These are phyloP conservation scores for Neoscytalidium dimidiatum DNA, from an alignment of 2,329 filamentous ascomycete species.

Conservation along the genomic window DNA sequence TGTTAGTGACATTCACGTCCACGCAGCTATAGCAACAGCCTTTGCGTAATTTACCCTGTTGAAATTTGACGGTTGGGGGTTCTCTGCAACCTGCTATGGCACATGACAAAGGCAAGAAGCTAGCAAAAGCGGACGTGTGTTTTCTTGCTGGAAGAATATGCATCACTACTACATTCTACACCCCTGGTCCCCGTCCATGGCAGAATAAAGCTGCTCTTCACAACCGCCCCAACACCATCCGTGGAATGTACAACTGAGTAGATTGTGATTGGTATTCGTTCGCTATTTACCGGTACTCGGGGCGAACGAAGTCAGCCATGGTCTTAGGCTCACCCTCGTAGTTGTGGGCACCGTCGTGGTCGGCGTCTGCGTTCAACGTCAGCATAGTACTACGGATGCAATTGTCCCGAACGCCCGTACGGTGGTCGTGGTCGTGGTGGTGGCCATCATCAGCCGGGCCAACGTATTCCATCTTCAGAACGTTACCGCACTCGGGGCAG, in stretches of 20 bases:
- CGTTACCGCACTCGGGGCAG: constrained; percentile 94
- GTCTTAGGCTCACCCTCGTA: constrained; percentile 84
- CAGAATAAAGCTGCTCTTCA: constrained; percentile 11
- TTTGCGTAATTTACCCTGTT: too few species aligned
- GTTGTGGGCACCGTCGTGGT: constrained; percentile 53
- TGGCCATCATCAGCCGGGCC: constrained; percentile 77
- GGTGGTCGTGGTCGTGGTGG: constrained; percentile 56
- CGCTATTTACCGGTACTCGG: constrained; percentile 76
- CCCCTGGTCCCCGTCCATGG: constrained; percentile 1
- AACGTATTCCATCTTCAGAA: constrained; percentile 97
- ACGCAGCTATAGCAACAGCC: background rate
- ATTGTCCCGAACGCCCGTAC: constrained; percentile 17
- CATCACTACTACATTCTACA: constrained; percentile 17
- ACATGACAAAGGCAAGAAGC: too few species aligned
- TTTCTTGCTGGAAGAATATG: constrained; percentile 1
- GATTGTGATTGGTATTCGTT: background rate
- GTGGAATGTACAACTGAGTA: constrained; percentile 11
- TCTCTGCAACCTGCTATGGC: too few species aligned
- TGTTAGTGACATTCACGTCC: background rate
- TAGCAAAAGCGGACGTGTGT: background rate
- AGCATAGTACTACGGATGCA: background rate
- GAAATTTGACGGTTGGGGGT: too few species aligned
- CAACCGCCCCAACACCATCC: constrained; percentile 8
- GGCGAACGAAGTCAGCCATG: constrained; percentile 93
- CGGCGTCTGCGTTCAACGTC: constrained; percentile 21